Evolutionary conservation across 2,329 filamentous ascomycete genomes (phyloP).

Genomic region (Xylariaceae sp.): DNA sequence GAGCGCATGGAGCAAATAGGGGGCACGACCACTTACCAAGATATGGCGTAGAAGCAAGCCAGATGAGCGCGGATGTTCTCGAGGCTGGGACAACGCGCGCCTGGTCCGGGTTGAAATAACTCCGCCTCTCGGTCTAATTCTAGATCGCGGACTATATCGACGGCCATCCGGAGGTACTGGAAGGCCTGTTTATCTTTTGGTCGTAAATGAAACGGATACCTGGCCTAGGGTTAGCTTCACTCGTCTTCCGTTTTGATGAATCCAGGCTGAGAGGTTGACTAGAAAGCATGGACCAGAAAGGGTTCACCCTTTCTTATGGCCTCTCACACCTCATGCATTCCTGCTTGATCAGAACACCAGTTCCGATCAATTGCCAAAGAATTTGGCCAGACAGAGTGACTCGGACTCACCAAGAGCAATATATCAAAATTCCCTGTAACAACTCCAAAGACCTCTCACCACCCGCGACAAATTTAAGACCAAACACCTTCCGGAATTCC

Average conservation of each 20-base stretch:
- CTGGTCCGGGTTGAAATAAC: constrained; percentile 16
- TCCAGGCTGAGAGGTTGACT: neutral
- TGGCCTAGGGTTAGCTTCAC: constrained; percentile 23
- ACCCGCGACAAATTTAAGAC: constrained; percentile 50
- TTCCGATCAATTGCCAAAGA: too few species aligned
- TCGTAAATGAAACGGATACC: constrained; percentile 52
- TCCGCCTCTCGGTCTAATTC: constrained; percentile 41
- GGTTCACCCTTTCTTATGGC: neutral
- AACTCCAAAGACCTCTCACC: constrained; percentile 54
- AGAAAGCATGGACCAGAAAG: too few species aligned
- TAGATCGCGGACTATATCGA: constrained; percentile 46
- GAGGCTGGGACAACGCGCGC: constrained; percentile 31
- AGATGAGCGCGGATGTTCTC: constrained; percentile 44
- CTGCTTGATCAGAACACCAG: neutral
- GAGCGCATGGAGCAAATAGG: neutral
- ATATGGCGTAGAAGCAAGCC: constrained; percentile 39
- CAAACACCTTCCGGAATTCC: constrained; percentile 53
- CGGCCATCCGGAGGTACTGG: constrained; percentile 49
- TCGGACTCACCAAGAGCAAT: constrained; percentile 47
- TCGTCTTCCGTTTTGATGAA: neutral
- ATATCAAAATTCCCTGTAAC: constrained; percentile 52
- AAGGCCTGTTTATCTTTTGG: constrained; percentile 45
- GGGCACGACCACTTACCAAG: constrained; percentile 33
- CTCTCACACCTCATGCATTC: too few species aligned
- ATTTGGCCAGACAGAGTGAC: too few species aligned